Evolutionary conservation across 2,329 filamentous ascomycete genomes (phyloP), one percentile per base, ranked within the genome.

Genomic region (Alternaria consortialis): DNA sequence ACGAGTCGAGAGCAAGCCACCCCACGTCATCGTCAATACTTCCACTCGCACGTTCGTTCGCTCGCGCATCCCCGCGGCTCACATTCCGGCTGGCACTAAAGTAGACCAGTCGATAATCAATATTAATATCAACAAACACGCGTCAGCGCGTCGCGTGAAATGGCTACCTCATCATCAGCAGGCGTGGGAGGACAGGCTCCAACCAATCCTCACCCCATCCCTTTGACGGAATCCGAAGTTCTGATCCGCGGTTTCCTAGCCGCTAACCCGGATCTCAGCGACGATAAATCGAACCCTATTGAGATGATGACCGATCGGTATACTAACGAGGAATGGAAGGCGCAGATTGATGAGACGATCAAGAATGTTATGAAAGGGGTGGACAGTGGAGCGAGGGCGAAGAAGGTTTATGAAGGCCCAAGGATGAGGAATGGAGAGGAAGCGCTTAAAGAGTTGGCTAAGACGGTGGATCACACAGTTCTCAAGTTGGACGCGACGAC

Each of bases 381-480:
- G 59, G 58, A 68, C 17, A 71, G 66, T 42, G 72, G 68, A 0
- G 71, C 77, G 53, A 67, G 71, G 50, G 70, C 70, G 52, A 64
- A 54, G 17, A 72, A 72, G 51, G 62, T 72, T 37, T 74, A 75
- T 52, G 66, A 70, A 12, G 72, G 65, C 12, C 76, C 76, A 17
- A 56, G 40, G 42, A 68, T 70, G 57, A 70, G 67, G 29, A 74
- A 74, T 56, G 70, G 70, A 9, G 64, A 67, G 5, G 70, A 72
- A 36, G 70, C 70, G 36, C 53, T 72, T 58, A 73, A 62, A 58
- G 57, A 74, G 55, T 64, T 80, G 59, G 75, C 77, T 2, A 70
- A 76, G 64, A 78, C 74, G 23, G 77, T 85, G 29, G 83, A 85
- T 70, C 83, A 85, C 70, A 84, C 83, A 4, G 72, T 84, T n/a